These are phyloP conservation scores for Ulmus americana DNA, from an alignment of 331 rosid genomes.

Conservation along the genomic window DNA sequence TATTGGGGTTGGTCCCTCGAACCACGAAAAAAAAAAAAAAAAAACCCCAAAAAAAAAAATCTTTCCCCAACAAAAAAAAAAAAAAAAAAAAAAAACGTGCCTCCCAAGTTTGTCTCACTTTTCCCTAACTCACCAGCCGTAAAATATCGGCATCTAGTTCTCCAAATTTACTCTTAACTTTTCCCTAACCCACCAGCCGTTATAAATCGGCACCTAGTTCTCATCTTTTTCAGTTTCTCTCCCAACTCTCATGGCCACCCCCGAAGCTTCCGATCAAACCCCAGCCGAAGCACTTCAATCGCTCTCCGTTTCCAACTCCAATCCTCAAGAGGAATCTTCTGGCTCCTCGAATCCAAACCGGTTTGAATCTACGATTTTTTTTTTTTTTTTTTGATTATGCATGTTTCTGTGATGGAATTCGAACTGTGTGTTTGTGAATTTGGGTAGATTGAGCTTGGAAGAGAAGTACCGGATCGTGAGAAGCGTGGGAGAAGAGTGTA, in stretches of 20 bases:
- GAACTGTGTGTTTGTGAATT: neutral
- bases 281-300: conserved; percentile 34
- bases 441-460: conserved; percentile 43
- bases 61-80: too few species aligned
- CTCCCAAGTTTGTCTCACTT: too few species aligned
- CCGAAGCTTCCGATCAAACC: conserved; percentile 24
- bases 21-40: too few species aligned
- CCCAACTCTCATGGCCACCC: conserved; percentile 29
- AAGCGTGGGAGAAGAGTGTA: conserved; percentile 75
- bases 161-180: too few species aligned
- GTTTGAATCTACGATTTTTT: conserved; percentile 21
- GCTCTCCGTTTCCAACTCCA: conserved; percentile 29
- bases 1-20: too few species aligned
- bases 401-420: neutral
- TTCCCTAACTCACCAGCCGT: too few species aligned
- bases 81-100: too few species aligned
- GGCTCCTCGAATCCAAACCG: conserved; percentile 27
- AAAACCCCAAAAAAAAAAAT: too few species aligned
- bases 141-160: too few species aligned
- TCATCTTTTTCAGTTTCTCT: neutral
- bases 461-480: conserved; percentile 46
- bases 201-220: neutral
- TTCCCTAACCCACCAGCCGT: too few species aligned
- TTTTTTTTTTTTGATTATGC: neutral
- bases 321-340: conserved; percentile 13